Evolutionary conservation across 1,139 yeast species (phyloP).

Genomic region (Pichia norvegensis): DNA sequence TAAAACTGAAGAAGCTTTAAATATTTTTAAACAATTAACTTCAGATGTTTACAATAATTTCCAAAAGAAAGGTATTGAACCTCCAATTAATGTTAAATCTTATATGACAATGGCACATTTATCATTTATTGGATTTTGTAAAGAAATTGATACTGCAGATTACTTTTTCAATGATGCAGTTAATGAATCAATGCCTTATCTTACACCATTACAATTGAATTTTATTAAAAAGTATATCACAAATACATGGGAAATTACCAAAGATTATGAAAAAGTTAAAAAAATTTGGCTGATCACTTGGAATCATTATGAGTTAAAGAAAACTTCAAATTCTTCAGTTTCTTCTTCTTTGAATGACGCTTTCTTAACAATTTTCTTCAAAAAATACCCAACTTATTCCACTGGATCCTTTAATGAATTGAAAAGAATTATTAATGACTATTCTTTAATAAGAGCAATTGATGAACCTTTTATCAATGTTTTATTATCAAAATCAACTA

Average conservation of each 20-base stretch:
- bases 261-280: conserved; percentile 51
- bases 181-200: conserved; percentile 60
- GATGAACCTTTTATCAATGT: conserved; percentile 80
- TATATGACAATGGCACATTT: conserved; percentile 61
- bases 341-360: conserved; percentile 63
- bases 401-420: conserved; percentile 52
- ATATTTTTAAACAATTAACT: conserved; percentile 38
- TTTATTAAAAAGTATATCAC: conserved; percentile 60
- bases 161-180: conserved; percentile 69
- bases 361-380: conserved; percentile 62
- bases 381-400: conserved; percentile 46
- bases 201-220: conserved; percentile 66
- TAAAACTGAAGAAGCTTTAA: conserved; percentile 43
- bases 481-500: conserved; percentile 55
- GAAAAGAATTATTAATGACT: conserved; percentile 49
- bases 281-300: conserved; percentile 62
- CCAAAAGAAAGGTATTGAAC: conserved; percentile 23
- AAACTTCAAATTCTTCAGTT: conserved; percentile 56
- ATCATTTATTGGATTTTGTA: conserved; percentile 74
- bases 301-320: conserved; percentile 42
- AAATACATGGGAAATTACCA: conserved; percentile 52
- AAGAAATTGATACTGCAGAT: conserved; percentile 63
- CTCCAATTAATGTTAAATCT: conserved; percentile 31
- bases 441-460: conserved; percentile 48
- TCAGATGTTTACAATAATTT: conserved; percentile 31